phyloP scores from a whole-genome alignment of 2,329 filamentous ascomycete genomes.

The Elsinoe arachidis region DNA sequence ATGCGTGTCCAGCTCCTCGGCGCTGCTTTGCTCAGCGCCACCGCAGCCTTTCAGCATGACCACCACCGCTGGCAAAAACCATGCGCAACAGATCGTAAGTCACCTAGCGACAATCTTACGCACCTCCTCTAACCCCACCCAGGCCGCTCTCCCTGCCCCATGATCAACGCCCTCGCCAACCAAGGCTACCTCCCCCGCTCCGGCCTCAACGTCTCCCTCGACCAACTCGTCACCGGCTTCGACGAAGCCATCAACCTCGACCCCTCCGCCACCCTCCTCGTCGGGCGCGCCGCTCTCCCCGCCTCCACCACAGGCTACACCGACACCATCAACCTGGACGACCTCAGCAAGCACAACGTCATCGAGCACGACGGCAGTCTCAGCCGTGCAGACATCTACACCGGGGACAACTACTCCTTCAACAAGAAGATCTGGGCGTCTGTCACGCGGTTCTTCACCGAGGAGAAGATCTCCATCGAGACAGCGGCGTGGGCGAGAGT shows the following conservation, averaged over 20 bases:
- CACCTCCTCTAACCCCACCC: not conserved
- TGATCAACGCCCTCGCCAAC: conserved; percentile 21
- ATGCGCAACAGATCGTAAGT: not conserved
- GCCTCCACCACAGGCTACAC: not conserved
- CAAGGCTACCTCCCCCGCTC: conserved; percentile 20
- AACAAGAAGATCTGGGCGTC: conserved; percentile 26
- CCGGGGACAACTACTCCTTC: conserved; percentile 30
- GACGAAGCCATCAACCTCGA: conserved; percentile 1
- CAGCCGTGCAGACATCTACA: conserved; percentile 27
- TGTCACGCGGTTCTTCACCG: conserved; percentile 22
- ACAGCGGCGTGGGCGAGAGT: conserved; percentile 25
- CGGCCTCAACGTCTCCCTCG: conserved; percentile 14
- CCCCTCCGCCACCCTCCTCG: not conserved
- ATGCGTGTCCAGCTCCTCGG: not conserved
- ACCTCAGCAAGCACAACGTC: conserved; percentile 9
- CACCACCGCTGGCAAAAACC: not conserved
- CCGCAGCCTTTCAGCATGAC: not conserved
- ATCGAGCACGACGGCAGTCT: conserved; percentile 16
- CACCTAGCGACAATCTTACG: too few species aligned
- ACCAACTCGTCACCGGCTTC: not conserved
- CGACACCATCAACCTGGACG: not conserved
- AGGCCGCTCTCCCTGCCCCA: conserved; percentile 23
- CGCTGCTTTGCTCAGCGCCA: not conserved
- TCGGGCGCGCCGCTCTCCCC: not conserved
- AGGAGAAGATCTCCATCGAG: conserved; percentile 22